Evolutionary conservation across 108 stramenopile genomes (phyloP).

Genomic region (Mediolabrus comicus): DNA sequence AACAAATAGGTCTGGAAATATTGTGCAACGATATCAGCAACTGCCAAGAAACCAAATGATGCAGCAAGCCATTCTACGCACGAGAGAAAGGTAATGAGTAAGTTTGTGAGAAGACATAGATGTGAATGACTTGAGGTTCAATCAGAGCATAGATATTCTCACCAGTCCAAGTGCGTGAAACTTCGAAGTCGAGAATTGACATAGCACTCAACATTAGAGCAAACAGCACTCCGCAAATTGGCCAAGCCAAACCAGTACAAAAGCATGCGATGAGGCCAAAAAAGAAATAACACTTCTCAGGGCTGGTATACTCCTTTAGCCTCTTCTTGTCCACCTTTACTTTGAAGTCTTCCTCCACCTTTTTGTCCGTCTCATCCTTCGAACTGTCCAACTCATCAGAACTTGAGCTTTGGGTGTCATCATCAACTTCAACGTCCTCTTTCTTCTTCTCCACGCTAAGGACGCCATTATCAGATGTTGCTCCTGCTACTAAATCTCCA

Average conservation of each 20-base stretch:
- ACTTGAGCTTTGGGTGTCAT: conserved; percentile 11
- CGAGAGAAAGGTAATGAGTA: neutral
- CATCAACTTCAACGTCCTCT: conserved; percentile 7
- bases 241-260: conserved; percentile 34
- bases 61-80: neutral
- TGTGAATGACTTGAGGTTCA: too few relatives aligned
- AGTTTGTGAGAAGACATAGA: neutral
- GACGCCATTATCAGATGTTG: neutral
- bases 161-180: conserved; percentile 3
- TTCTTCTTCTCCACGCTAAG: neutral
- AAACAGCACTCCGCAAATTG: conserved; percentile 49
- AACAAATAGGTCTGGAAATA: conserved; percentile 43
- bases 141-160: neutral
- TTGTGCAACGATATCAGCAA: conserved; percentile 37
- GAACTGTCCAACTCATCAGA: conserved; percentile 18
- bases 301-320: conserved; percentile 44
- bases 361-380: conserved; percentile 13
- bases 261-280: conserved; percentile 44
- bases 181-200: conserved; percentile 1
- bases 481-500: neutral
- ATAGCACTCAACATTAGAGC: conserved; percentile 37
- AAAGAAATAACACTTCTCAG: conserved; percentile 34
- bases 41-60: conserved; percentile 4
- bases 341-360: conserved; percentile 29
- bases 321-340: conserved; percentile 35